Conservation (phyloP, 2,329 filamentous ascomycete genomes). For the Coleophoma crateriformis region DNA sequence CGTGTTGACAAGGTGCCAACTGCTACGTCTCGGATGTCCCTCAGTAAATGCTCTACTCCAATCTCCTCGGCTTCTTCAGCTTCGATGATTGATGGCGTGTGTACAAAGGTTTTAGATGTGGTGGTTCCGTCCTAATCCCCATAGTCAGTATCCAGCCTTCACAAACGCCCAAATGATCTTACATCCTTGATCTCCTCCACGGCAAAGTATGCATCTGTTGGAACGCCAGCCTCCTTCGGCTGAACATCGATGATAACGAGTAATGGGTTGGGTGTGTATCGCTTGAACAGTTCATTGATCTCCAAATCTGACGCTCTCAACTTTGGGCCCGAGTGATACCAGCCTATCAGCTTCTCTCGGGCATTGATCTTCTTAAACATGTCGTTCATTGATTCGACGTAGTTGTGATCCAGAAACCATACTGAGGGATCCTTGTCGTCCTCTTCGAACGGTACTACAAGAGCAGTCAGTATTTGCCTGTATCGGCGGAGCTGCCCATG, state of each 20-base stretch:
- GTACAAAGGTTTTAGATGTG: conserved; percentile 94
- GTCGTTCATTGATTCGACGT: conserved; percentile 98
- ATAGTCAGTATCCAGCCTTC: conserved; percentile 7
- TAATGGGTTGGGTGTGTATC: conserved; percentile 94
- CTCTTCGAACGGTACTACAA: conserved; percentile 92
- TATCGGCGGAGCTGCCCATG: neutral
- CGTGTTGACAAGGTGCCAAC: conserved; percentile 94
- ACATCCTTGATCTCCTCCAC: conserved; percentile 99
- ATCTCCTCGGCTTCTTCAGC: conserved; percentile 99
- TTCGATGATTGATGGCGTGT: conserved; percentile 97
- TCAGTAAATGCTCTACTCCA: conserved; percentile 92
- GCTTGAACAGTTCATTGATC: conserved; percentile 99
- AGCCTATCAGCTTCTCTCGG: conserved; percentile 96
- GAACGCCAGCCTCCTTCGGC: conserved; percentile 94
- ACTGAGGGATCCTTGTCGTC: conserved; percentile 98
- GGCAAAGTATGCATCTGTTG: conserved; percentile 97
- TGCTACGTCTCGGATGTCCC: conserved; percentile 96
- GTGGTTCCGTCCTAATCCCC: conserved; percentile 83
- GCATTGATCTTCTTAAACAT: conserved; percentile 99
- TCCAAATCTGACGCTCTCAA: conserved; percentile 92
- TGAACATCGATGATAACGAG: conserved; percentile 98
- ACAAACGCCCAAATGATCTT: conserved; percentile 29
- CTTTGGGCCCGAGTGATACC: conserved; percentile 98
- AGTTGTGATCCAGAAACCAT: conserved; percentile 99
- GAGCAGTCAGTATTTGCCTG: neutral